Base-by-base conservation (phyloP, 331 rosid species). In the Quercus lobata region DNA sequence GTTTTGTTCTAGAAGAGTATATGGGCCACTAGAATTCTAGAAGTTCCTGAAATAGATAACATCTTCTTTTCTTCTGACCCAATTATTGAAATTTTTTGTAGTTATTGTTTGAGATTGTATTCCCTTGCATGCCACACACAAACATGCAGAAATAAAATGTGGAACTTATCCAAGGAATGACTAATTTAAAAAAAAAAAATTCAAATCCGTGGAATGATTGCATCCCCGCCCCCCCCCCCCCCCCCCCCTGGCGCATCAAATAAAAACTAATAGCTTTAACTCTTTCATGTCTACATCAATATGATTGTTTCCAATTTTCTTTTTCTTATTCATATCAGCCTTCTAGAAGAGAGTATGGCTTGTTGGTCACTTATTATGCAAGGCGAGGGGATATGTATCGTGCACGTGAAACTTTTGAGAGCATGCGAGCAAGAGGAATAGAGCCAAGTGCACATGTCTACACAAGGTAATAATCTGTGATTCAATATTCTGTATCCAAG, bases 391-490 rank as follows among this genome's bases (percentile, higher is more conserved):
- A 95, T 82, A 90, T 91, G 97, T 92, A 95, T 80, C 94, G 81
- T 76, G 99, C 99, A 55, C 97, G 99, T 24, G 93, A 90, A 85
- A 88, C 91, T 27, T 95, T 95, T 86, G 99, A 93, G 88, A 87
- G 93, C 83, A 95, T 95, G 99, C 91, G 97, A 18, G 99, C 94
- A 3, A 91, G 97, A 83, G 97, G 97, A 82, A 95, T 93, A 55
- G 99, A 95, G 84, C 97, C 99, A 55, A 83, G 91, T 19, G 88
- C 97, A 7, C 97, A 95, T 82, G 97, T 95, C 80, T 95, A 90
- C 80, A 90, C 97, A 61, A 95, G 95, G 99, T 95, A 89, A 74
- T 74, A 27, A 72, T 68, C 69, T 49, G 12, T 69, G 46, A 80
- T 49, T 71, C 41, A 56, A 71, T 69, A 17, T 71, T 73, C 21